Base-by-base conservation (phyloP, 768 basidiomycete species). In the Clavaria fumosa region DNA sequence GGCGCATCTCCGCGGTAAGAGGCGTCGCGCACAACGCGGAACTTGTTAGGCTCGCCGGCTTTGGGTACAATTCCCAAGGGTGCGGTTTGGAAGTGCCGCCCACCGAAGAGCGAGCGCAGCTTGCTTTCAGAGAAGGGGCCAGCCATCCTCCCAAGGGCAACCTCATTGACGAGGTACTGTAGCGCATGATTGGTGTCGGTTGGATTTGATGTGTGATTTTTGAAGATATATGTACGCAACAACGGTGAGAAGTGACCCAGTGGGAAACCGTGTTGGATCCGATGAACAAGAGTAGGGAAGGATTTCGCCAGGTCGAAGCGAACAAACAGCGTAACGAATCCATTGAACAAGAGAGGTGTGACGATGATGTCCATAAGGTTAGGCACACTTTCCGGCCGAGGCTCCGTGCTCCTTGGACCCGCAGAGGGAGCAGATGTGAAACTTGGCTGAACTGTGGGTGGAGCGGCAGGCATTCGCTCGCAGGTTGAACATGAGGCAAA, bases 391-490 rank as follows among this genome's bases (percentile, higher is more conserved):
- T 5, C 32, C 31, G 3, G 53, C 45, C 37, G 57, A 40, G 34
- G 55, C 53, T 17, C 45, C 26, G 39, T 59, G 56, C 11, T 31
- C 31, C 9, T 42, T 37, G n/a, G 34, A 39, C 2, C 53, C 52
- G 34, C 57, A 58, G 45, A 55, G 50, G 24, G 54, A 54, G 45
- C 56, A 60, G 34, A 50, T 15, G 34, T 60, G 56, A 28, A 46
- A 7, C 2, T 45, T 32, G 28, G 45, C n/a, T n/a, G n/a, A n/a
- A n/a, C n/a, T n/a, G n/a, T n/a, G n/a, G n/a, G n/a, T n/a, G n/a
- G n/a, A n/a, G n/a, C n/a, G n/a, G n/a, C n/a, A n/a, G n/a, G n/a
- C n/a, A n/a, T n/a, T n/a, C n/a, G n/a, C n/a, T n/a, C n/a, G n/a
- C n/a, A n/a, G n/a, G n/a, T n/a, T n/a, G n/a, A n/a, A n/a, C n/a